Percentiles rank a stretch among this genome's conserved stretches.
Conservation (phyloP, 2,329 filamentous ascomycete genomes). For the Xylaria sp. region DNA sequence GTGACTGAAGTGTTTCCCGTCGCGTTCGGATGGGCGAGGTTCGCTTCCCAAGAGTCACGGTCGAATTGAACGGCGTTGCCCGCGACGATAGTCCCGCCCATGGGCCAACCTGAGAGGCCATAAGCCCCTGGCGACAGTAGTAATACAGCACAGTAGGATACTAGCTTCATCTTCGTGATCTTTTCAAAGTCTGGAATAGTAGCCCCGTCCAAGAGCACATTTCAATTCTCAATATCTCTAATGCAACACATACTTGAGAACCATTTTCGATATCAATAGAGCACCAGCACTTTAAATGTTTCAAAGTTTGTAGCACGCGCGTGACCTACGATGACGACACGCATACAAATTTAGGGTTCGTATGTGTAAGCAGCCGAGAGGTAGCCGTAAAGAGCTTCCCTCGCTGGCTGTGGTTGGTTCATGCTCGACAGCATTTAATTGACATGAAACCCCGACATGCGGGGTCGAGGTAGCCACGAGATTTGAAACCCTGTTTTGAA, state of each 20-base stretch:
- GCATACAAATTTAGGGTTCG: neutral
- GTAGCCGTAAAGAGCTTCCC: neutral
- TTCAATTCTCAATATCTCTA: neutral
- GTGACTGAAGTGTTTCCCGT: slow-evolving; percentile 37
- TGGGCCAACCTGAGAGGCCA: slow-evolving; percentile 57
- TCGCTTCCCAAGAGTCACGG: slow-evolving; percentile 44
- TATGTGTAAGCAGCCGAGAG: slow-evolving; percentile 5
- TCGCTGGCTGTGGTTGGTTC: neutral
- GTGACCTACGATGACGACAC: slow-evolving; percentile 12
- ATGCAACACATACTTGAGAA: neutral
- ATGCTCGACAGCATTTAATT: slow-evolving; percentile 8
- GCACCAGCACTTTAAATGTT: neutral
- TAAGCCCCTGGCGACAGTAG: slow-evolving; percentile 9
- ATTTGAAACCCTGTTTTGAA: slow-evolving; percentile 22
- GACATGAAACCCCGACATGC: slow-evolving; percentile 26
- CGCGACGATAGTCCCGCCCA: slow-evolving; percentile 42
- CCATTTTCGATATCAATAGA: neutral
- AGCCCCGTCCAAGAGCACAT: slow-evolving; percentile 5
- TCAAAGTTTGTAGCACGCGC: neutral
- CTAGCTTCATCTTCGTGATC: slow-evolving; percentile 7
- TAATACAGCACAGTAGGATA: neutral
- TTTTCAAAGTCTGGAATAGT: neutral
- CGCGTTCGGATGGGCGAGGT: slow-evolving; percentile 57
- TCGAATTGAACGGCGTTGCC: slow-evolving; percentile 45
- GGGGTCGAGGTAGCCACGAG: slow-evolving; percentile 18